Evolutionary conservation across 2,329 filamentous ascomycete genomes (phyloP), one percentile per base, ranked within the genome.

Genomic region (Fusarium ambrosium): DNA sequence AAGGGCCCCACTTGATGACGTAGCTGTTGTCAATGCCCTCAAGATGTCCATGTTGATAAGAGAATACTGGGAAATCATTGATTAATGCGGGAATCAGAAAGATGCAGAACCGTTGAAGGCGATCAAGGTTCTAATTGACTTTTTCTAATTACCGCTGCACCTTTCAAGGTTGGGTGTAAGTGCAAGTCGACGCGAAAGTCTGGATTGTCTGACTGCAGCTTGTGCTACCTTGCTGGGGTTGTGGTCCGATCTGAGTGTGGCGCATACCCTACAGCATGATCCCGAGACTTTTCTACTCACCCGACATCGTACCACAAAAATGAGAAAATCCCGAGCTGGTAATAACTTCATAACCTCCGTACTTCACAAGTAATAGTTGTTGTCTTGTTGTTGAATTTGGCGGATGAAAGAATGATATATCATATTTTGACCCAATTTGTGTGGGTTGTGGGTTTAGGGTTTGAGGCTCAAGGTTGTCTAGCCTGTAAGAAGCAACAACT

Each of bases 371-470:
- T 32, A 6, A 20, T 20, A 3, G 1, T 1, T 1, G 48, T 20
- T 32, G 2, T n/a, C 0, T 32, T 32, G 11, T 20, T 32, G 48
- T 32, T 34, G 11, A 55, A 20, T 55, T 32, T 20, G 48, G 48
- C 32, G 2, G 48, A 32, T 20, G 2, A 20, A 55, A 55, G 27
- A 32, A 32, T 55, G 27, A 32, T 55, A 34, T 32, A 29, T 55
- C 48, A 20, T 11, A 55, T 55, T 55, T 32, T 55, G 11, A 29
- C 6, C 27, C 11, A 53, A 20, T 55, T 55, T 55, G 48, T 55
- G 48, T 55, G 48, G 48, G 48, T 55, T 55, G 48, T 55, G 48
- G 48, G 48, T 55, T 55, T 55, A 55, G 48, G 48, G 48, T 55
- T 55, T 55, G 48, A n/a, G 27, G 27, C 48, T 55, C 48, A 32